Base-by-base conservation (phyloP, 495 filamentous ascomycete genomes). In the Hamigera avellanea region DNA sequence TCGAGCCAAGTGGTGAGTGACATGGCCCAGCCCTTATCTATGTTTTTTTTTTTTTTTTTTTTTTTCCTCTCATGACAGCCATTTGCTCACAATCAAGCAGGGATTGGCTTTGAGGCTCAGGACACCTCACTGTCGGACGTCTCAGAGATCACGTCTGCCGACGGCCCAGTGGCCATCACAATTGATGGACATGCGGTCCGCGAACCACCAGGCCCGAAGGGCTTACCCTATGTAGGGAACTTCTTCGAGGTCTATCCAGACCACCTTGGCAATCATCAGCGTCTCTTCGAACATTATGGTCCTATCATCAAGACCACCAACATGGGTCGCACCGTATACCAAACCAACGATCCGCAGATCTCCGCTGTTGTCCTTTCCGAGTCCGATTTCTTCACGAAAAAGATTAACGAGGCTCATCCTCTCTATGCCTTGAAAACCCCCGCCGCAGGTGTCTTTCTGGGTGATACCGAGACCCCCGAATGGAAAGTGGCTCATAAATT, bases 231-330 rank as follows among this genome's bases (percentile, higher is more conserved):
- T 10, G 57, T 71, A 18, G 72, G 73, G 3, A 67, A 53, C 45
- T 67, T 57, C 55, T 71, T 66, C 43, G 73, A 76, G 42, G 49
- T 76, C 15, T 78, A 60, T 43, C 70, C 73, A 0, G 73, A 78
- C 46, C 70, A 70, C 40, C 49, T 75, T 0, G 73, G 73, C 4
- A 78, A 78, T 52, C 64, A 76, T 45, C 52, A 73, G 23, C 62
- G 72, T 1, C 64, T 76, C 0, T 75, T 73, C 41, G 51, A 61
- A 5, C 46, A 58, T 21, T 75, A 74, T 47, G 73, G 73, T 3
- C 57, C 57, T 0, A 41, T 78, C 19, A 56, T 75, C 52, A 69
- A 72, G 43, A 74, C 73, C 0, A 68, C 42, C 19, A 72, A 67
- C 46, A 57, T 75, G 48, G 73, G 73, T 14, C 58, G 49, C 7